These are phyloP conservation scores for Candida endomychidarum DNA, from an alignment of 805 yeast genomes.

Conservation along the genomic window DNA sequence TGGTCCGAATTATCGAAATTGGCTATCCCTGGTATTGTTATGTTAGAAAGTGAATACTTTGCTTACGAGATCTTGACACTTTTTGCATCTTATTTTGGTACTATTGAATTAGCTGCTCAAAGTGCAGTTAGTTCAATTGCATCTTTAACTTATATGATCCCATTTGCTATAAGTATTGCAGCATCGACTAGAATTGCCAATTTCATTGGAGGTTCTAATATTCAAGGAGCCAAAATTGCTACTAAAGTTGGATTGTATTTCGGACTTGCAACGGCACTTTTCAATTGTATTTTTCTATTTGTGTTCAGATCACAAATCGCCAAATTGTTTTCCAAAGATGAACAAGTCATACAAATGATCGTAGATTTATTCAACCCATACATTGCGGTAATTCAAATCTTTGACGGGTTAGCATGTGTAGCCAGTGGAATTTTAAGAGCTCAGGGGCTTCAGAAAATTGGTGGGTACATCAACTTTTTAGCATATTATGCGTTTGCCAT, in stretches of 20 bases:
- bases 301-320: constrained; percentile 53
- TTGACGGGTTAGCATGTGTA: constrained; percentile 69
- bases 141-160: constrained; percentile 44
- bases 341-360: constrained; percentile 53
- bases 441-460: constrained; percentile 72
- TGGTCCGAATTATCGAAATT: constrained; percentile 38
- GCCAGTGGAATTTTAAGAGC: constrained; percentile 75
- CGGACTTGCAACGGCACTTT: constrained; percentile 28
- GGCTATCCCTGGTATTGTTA: constrained; percentile 46
- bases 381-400: constrained; percentile 62
- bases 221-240: constrained; percentile 36
- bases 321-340: constrained; percentile 59
- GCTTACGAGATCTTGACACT: constrained; percentile 49
- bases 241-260: constrained; percentile 31
- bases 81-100: constrained; percentile 48
- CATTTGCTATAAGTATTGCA: constrained; percentile 47
- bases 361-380: constrained; percentile 55
- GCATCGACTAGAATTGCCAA: constrained; percentile 46
- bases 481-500: constrained; percentile 70
- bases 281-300: constrained; percentile 48
- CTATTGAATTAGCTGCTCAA: constrained; percentile 51
- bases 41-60: constrained; percentile 46
- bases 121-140: constrained; percentile 50
- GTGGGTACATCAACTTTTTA: constrained; percentile 67
- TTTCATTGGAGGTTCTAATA: constrained; percentile 44